phyloP scores from a whole-genome alignment of 2,329 filamentous ascomycete genomes.

The Thelonectria olida region DNA sequence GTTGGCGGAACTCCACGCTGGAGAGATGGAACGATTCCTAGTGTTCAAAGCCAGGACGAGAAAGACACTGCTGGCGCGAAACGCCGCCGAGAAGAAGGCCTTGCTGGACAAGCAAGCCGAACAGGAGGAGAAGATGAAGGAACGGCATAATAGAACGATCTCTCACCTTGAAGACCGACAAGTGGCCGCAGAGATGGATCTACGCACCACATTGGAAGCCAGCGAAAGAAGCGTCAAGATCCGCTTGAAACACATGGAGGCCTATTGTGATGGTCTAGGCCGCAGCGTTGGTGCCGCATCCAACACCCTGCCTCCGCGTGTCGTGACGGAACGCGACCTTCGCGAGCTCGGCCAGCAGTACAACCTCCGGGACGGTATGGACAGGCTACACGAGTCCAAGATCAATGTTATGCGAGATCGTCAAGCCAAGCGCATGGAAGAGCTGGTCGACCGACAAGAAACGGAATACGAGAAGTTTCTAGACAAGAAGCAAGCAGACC shows the following conservation, averaged over 20 bases:
- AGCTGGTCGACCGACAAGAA: conserved; percentile 64
- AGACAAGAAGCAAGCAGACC: conserved; percentile 56
- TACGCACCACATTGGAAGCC: conserved; percentile 63
- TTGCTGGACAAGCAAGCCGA: conserved; percentile 59
- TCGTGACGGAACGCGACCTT: conserved; percentile 68
- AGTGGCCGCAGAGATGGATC: conserved; percentile 69
- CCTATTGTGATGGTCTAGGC: conserved; percentile 67
- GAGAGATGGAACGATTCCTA: conserved; percentile 63
- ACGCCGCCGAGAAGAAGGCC: conserved; percentile 57
- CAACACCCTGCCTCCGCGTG: conserved; percentile 53
- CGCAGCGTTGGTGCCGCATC: conserved; percentile 47
- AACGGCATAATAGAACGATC: conserved; percentile 62
- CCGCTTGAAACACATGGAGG: conserved; percentile 72
- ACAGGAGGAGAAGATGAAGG: conserved; percentile 61
- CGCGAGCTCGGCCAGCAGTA: conserved; percentile 70
- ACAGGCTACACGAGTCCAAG: conserved; percentile 65
- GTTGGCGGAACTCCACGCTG: conserved; percentile 55
- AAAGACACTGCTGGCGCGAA: conserved; percentile 60
- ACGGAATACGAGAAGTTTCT: conserved; percentile 58
- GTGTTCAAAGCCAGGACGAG: conserved; percentile 59
- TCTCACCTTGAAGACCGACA: conserved; percentile 68
- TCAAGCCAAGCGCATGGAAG: conserved; percentile 69
- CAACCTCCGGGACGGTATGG: conserved; percentile 67
- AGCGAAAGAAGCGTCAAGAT: conserved; percentile 65
- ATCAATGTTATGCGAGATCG: conserved; percentile 74